Evolutionary conservation across 352 stramenopile genomes (phyloP), one percentile per base, ranked within the genome.

Genomic region (Pythium sp.): DNA sequence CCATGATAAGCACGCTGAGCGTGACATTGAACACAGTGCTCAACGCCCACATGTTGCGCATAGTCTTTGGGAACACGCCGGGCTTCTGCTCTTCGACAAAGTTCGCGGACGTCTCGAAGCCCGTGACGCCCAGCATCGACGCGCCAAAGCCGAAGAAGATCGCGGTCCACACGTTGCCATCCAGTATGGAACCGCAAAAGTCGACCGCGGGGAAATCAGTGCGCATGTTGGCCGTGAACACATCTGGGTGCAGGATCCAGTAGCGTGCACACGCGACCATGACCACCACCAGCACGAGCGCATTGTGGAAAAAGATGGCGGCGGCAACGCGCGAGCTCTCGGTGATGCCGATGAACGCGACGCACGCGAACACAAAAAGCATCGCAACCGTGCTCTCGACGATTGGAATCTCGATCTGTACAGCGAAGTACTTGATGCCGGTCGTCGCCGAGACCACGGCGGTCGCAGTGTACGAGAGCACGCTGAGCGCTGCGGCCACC

Each of bases 401-500:
- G 34, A 84, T 75, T 2, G 72, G 66, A 18, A 93, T 78, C 2
- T 77, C 68, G 9, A 94, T 58, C 51, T 94, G 69, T 11, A 81
- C 92, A 65, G 86, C 72, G 14, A 97, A 74, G 74, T 97, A 97
- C 8, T 72, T 84, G 24, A 96, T 73, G 12, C 87, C 88, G 30
- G 84, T 89, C 22, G 85, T 84, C 62, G 69, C 82, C 41, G 80
- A 85, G 28, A 87, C 78, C 4, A 87, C 80, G 55, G 84, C 91
- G 0, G 91, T 97, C 0, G 91, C 90, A n/a, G 96, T 78, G 79
- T 97, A 97, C 14, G 87, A 91, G 64, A 97, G 84, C 60, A 97
- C 89, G 22, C 86, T 80, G 22, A 97, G 84, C 47, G 81, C 89
- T 2, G 91, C 91, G 2, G 89, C 87, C 15, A 95, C 74, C 0